Evolutionary conservation across 1,139 yeast genomes (phyloP).

Genomic region (Ogataea hybrid): DNA sequence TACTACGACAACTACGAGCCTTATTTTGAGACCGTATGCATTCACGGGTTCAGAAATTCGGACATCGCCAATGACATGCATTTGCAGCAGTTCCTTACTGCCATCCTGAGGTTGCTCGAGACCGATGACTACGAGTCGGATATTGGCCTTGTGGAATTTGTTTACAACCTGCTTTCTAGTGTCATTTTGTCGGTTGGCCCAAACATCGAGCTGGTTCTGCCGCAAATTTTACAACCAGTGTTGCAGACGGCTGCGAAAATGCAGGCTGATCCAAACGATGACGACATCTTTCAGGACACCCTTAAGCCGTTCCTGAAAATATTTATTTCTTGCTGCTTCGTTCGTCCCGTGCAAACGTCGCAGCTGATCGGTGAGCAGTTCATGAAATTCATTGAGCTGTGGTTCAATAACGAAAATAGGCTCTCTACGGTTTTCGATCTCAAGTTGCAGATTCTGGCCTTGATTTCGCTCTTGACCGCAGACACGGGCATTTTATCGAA

Average conservation of each 20-base stretch:
- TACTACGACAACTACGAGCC: constrained; percentile 50
- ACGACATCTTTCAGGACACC: constrained; percentile 16
- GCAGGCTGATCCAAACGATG: constrained; percentile 12
- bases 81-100: constrained; percentile 18
- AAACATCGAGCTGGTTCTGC: constrained; percentile 12
- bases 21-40: constrained; percentile 48
- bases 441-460: constrained; percentile 49
- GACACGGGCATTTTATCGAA: constrained; percentile 13
- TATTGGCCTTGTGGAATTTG: constrained; percentile 16
- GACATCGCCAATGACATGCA: constrained; percentile 15
- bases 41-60: constrained; percentile 42
- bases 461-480: constrained; percentile 20
- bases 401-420: constrained; percentile 45
- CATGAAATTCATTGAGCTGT: constrained; percentile 41
- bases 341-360: constrained; percentile 41
- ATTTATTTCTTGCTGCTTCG: constrained; percentile 41
- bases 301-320: constrained; percentile 38
- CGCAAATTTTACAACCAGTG: constrained; percentile 15
- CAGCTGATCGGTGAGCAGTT: constrained; percentile 39
- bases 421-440: constrained; percentile 58
- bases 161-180: constrained; percentile 10
- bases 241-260: constrained; percentile 9
- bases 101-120: constrained; percentile 16
- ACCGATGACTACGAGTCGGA: constrained; percentile 14
- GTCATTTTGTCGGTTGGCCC: constrained; percentile 18